Evolutionary conservation across 208 protist species (phyloP).

Genomic region (Spongospora subterranea): DNA sequence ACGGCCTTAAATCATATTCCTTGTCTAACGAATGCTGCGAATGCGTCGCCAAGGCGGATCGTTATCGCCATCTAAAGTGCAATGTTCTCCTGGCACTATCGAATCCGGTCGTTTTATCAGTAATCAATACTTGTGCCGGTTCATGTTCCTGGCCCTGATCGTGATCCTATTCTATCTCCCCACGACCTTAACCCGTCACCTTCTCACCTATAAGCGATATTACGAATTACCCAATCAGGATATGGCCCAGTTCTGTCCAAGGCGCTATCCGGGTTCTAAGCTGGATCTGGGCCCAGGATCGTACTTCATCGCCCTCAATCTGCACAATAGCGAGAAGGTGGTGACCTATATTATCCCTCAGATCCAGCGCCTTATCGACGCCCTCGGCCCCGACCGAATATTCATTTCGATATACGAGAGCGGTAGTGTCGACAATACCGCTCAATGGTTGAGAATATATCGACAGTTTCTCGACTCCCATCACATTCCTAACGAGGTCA

Average conservation of each 20-base stretch:
- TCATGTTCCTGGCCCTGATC: background rate
- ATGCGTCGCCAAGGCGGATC: too few relatives aligned
- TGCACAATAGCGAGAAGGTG: slow-evolving; percentile 35
- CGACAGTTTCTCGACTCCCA: background rate
- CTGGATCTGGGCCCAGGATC: background rate
- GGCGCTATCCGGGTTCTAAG: background rate
- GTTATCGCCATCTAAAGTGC: too few relatives aligned
- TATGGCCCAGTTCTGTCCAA: background rate
- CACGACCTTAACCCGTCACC: background rate
- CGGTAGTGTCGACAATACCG: slow-evolving; percentile 25
- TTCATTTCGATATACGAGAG: slow-evolving; percentile 53
- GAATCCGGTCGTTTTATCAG: too few relatives aligned
- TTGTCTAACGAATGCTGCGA: too few relatives aligned
- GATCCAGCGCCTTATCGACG: background rate
- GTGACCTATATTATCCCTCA: background rate
- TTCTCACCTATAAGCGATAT: background rate
- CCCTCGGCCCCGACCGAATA: slow-evolving; percentile 3
- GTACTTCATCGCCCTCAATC: slow-evolving; percentile 27
- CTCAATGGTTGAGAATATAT: background rate
- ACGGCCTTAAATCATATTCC: too few relatives aligned
- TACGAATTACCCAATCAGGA: background rate
- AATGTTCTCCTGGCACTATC: too few relatives aligned
- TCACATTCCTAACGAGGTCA: background rate
- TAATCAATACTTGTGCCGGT: too few relatives aligned
- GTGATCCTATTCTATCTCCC: background rate